Base-by-base conservation (phyloP, 2,329 filamentous ascomycete species). In the Dothideomycetes sp. region DNA sequence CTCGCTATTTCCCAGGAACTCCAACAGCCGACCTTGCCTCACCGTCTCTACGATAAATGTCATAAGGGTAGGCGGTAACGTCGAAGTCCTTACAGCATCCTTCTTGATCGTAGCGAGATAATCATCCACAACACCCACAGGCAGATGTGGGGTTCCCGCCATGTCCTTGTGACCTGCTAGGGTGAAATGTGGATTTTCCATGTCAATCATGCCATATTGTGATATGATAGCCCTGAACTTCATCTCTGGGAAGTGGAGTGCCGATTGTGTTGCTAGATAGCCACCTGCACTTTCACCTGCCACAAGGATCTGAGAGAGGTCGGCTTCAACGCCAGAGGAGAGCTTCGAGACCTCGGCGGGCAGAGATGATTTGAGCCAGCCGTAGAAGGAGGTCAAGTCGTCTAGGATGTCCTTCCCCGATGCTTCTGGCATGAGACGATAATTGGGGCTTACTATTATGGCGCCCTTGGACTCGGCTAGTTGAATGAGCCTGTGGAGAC, bases 351-450 rank as follows among this genome's bases (percentile, higher is more conserved):
- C 24, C 15, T 32, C 36, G 7, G 10, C 1, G 5, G 41, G 17
- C 3, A 38, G 8, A 9, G 36, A 36, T 4, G 8, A 10, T 1
- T 40, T 34, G 2, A 69, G 46, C 69, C 70, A 73, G 4, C 43
- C 45, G 65, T 65, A 73, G 49, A 71, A 68, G 44, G 69, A 64
- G 7, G 52, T 38, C 1, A 73, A 43, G 47, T 74, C 70, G 4
- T 60, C 49, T 17, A 71, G 55, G 41, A 72, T 66, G 12, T 73
- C 64, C 3, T 53, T 35, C 24, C 66, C 65, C 15, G 41, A 65
- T 38, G 63, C 56, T 42, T 72, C 69, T 16, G 70, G 70, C n/a
- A 69, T 44, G 3, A 74, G 62, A 7, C 69, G 68, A 54, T 75
- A 69, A 50, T 70, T 65, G 1, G 68, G 63, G 2, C 61, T 54